phyloP scores from a whole-genome alignment of 768 basidiomycete genomes.

The Auricularia sp. region DNA sequence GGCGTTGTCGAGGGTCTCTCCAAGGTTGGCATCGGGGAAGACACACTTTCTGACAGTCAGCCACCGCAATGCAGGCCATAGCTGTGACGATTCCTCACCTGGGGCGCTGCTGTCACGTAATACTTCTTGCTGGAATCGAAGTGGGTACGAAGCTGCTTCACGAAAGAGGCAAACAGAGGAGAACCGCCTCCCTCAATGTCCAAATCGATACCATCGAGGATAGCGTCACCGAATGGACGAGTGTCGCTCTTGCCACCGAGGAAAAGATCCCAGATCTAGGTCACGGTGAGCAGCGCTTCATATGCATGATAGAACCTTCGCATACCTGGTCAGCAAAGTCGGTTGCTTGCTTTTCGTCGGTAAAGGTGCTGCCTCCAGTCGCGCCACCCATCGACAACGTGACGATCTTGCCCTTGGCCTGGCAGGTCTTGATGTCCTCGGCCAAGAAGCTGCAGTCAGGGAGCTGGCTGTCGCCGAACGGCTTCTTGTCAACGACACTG shows the following conservation, averaged over 20 bases:
- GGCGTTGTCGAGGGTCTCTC: constrained; percentile 8
- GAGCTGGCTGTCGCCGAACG: constrained; percentile 53
- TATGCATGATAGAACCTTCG: constrained; percentile 10
- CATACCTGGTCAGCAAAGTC: constrained; percentile 13
- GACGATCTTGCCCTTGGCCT: constrained; percentile 47
- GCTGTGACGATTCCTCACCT: neutral
- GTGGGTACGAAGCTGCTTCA: constrained; percentile 10
- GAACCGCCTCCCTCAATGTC: constrained; percentile 12
- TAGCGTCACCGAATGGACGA: constrained; percentile 12
- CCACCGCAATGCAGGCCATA: too few relatives aligned
- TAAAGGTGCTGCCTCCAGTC: constrained; percentile 7
- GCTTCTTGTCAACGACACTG: constrained; percentile 42
- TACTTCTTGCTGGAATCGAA: constrained; percentile 12
- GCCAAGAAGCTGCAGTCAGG: constrained; percentile 54
- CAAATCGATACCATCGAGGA: constrained; percentile 9
- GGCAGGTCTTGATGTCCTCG: constrained; percentile 53
- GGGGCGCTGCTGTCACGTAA: constrained; percentile 13
- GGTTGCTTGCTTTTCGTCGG: constrained; percentile 9
- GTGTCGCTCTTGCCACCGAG: constrained; percentile 11
- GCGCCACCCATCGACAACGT: constrained; percentile 19
- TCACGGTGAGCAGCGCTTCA: constrained; percentile 7
- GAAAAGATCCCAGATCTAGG: constrained; percentile 11
- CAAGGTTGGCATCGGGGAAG: constrained; percentile 12
- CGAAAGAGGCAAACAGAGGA: constrained; percentile 7
- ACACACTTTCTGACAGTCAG: constrained; percentile 3